These are phyloP conservation scores for Colletotrichum eremochloae DNA, from an alignment of 2,329 filamentous ascomycete species.

Conservation along the genomic window DNA sequence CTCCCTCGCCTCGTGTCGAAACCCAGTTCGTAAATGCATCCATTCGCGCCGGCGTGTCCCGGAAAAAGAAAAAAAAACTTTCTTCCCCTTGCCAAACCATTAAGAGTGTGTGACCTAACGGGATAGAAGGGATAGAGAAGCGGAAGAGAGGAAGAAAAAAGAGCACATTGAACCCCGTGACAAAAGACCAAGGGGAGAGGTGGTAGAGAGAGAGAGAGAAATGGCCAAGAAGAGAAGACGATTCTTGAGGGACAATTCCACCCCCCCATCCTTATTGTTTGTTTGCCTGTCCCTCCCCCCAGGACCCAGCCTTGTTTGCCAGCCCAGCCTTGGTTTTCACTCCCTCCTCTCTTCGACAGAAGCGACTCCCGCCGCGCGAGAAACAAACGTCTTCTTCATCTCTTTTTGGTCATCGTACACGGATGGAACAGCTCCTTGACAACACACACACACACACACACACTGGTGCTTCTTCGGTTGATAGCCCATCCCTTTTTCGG, in stretches of 20 bases:
- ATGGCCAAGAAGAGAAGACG: neutral
- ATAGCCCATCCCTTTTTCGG: neutral
- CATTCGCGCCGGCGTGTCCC: neutral
- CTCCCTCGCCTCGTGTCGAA: neutral
- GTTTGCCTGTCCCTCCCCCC: neutral
- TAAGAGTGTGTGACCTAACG: neutral
- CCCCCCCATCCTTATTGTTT: neutral
- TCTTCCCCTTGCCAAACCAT: neutral
- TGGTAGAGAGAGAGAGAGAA: neutral
- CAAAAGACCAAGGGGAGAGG: neutral
- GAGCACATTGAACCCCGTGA: neutral
- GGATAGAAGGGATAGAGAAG: neutral
- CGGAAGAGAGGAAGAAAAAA: too few relatives aligned
- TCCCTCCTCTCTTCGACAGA: neutral
- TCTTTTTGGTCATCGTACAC: conserved; percentile 9
- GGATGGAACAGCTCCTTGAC: too few relatives aligned
- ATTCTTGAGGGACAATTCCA: neutral
- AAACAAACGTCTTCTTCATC: neutral
- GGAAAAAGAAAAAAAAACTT: neutral
- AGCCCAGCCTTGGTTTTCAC: neutral
- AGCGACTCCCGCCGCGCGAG: neutral
- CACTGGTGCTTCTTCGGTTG: neutral
- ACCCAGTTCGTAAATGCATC: neutral
- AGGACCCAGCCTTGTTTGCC: neutral
- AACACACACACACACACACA: neutral